These are phyloP conservation scores for Colletotrichum sp. DNA, from an alignment of 2,329 filamentous ascomycete species.

Conservation along the genomic window DNA sequence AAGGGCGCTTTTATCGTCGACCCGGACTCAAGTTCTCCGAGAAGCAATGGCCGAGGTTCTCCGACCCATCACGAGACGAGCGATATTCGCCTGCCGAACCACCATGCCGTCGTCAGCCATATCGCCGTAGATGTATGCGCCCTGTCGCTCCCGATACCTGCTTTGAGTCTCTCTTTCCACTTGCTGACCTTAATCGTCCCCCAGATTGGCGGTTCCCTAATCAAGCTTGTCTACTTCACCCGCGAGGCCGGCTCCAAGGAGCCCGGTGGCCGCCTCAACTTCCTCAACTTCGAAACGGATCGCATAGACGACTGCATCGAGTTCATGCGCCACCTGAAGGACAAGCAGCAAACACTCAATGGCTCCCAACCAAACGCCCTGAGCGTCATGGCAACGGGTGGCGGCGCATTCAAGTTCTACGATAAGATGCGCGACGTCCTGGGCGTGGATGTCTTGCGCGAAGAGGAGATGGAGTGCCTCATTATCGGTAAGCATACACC, in stretches of 20 bases:
- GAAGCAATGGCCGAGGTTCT: conserved; percentile 49
- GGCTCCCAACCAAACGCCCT: conserved; percentile 74
- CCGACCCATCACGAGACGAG: conserved; percentile 73
- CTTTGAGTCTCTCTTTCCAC: neutral
- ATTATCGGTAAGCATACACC: conserved; percentile 76
- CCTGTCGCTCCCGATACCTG: conserved; percentile 21
- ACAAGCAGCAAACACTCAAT: conserved; percentile 79
- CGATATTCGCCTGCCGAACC: conserved; percentile 95
- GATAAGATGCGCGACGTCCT: conserved; percentile 85
- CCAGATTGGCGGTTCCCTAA: conserved; percentile 92
- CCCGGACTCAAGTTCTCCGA: conserved; percentile 67
- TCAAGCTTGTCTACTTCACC: conserved; percentile 97
- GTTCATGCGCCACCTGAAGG: conserved; percentile 86
- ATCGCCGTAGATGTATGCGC: conserved; percentile 87
- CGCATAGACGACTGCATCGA: conserved; percentile 91
- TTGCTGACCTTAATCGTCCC: neutral
- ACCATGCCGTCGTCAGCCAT: conserved; percentile 94
- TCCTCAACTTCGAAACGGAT: conserved; percentile 95
- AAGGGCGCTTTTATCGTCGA: conserved; percentile 96
- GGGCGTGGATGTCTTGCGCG: conserved; percentile 85
- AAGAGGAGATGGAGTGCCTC: conserved; percentile 98
- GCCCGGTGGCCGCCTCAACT: conserved; percentile 89
- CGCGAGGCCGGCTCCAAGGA: conserved; percentile 81
- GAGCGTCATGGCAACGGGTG: conserved; percentile 94
- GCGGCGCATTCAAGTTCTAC: conserved; percentile 96